Percentiles rank a stretch among this genome's conserved stretches.
phyloP scores from a whole-genome alignment of 2,329 filamentous ascomycete genomes.

The Verticillium nubilum region DNA sequence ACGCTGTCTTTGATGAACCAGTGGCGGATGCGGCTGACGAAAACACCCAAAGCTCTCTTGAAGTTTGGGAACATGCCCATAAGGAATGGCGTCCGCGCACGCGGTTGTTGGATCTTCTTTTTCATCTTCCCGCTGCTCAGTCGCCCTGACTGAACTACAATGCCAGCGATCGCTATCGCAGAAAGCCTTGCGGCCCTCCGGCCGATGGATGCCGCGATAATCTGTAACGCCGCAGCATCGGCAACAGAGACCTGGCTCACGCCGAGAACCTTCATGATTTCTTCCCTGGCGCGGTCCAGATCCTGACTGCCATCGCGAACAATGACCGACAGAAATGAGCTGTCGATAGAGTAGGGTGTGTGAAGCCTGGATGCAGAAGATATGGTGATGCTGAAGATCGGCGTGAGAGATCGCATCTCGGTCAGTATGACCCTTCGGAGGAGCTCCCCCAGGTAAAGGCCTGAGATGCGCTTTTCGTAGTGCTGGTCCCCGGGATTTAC shows the following conservation, averaged over 20 bases:
- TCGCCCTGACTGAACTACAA: conserved; percentile 15
- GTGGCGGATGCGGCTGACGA: background rate
- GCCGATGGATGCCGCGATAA: conserved; percentile 36
- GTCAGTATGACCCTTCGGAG: conserved; percentile 58
- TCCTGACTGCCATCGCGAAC: conserved; percentile 51
- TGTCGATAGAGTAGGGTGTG: conserved; percentile 63
- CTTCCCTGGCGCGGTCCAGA: conserved; percentile 42
- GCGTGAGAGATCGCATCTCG: conserved; percentile 14
- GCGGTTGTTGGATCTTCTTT: background rate
- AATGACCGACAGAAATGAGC: conserved; percentile 59
- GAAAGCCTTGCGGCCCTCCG: conserved; percentile 15
- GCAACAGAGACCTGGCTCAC: conserved; percentile 35
- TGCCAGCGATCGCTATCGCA: conserved; percentile 14
- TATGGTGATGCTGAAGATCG: conserved; percentile 5
- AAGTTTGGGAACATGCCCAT: background rate
- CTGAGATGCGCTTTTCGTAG: conserved; percentile 79
- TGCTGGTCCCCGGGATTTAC: conserved; percentile 73
- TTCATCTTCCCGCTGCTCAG: background rate
- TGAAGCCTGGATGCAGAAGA: conserved; percentile 33
- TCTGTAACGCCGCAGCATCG: conserved; percentile 57
- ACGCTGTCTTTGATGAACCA: background rate
- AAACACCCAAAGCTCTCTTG: background rate
- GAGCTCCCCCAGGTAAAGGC: conserved; percentile 77
- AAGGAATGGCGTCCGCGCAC: background rate
- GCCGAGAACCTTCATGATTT: conserved; percentile 29